These are phyloP conservation scores for Poteriospumella lacustris DNA, from an alignment of 108 stramenopile species.

Conservation along the genomic window DNA sequence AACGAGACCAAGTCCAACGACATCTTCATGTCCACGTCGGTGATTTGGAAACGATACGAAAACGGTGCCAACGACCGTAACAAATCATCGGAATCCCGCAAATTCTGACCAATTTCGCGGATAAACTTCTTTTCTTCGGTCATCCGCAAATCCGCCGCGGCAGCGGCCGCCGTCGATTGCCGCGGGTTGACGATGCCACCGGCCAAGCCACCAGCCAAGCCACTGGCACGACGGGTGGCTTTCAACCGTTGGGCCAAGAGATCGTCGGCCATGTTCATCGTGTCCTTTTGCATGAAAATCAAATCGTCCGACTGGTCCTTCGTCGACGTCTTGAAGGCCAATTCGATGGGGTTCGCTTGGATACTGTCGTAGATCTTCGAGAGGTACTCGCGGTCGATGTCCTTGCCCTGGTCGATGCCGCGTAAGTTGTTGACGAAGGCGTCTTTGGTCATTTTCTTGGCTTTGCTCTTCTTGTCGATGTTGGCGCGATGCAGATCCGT, in stretches of 20 bases:
- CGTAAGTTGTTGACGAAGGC: slow-evolving; percentile 81
- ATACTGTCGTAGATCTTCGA: slow-evolving; percentile 50
- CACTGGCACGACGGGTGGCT: no score
- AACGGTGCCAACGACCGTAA: slow-evolving; percentile 44
- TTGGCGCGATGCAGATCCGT: slow-evolving; percentile 85
- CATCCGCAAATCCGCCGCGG: neutral
- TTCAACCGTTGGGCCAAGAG: neutral
- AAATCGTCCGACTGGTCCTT: neutral
- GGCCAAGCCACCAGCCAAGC: neutral
- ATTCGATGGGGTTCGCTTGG: slow-evolving; percentile 20
- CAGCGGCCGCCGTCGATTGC: neutral
- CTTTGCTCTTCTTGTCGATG: slow-evolving; percentile 45
- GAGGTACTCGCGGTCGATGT: slow-evolving; percentile 28
- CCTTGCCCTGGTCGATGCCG: slow-evolving; percentile 55
- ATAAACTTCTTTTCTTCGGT: slow-evolving; percentile 23
- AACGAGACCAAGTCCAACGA: slow-evolving; percentile 44
- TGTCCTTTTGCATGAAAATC: neutral
- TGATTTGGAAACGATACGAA: slow-evolving; percentile 40
- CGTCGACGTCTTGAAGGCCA: neutral
- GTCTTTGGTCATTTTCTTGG: slow-evolving; percentile 70
- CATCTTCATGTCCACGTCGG: slow-evolving; percentile 43
- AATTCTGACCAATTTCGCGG: neutral
- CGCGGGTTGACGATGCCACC: neutral
- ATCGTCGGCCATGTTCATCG: neutral
- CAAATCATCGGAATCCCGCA: slow-evolving; percentile 42